Evolutionary conservation across 345 rosid genomes (phyloP), one percentile per base, ranked within the genome.

Genomic region (Euphorbia lathyris): DNA sequence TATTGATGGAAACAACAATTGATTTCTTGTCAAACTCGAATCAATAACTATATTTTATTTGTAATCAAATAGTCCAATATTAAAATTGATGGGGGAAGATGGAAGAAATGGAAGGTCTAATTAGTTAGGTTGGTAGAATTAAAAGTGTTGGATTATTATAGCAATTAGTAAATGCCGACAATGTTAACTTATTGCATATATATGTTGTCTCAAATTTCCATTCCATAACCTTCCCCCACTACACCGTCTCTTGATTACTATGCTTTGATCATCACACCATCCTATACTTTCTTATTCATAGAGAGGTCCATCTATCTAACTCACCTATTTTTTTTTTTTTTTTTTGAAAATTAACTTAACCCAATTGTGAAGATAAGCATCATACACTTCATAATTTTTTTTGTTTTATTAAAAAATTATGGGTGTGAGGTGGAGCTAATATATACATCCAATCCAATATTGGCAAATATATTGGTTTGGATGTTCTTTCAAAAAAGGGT

Each of bases 121-220:
- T 32, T 47, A 48, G 32, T 26, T 61, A 47, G 48, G 3, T 36
- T n/a, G 40, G 65, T 61, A 61, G 9, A 9, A 34, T 34, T 34
- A 2, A 34, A 29, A 36, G 65, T 20, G 23, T 23, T 53, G 34
- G 23, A 34, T 67, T 47, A 11, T 36, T 27, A 12, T 10, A n/a
- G 58, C 57, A 47, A 26, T 29, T 58, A 51, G 69, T 63, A 68
- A 70, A 74, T 78, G 76, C 84, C 77, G 79, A 75, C 84, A 75
- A 58, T 11, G 20, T 56, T 57, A 60, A 65, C 72, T 71, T 36
- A 74, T 67, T 58, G 56, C 80, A 62, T 69, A 71, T 69, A 62
- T 69, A 71, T 69, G 71, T 69, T 71, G 14, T 80, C 74, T 72
- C 71, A 70, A 58, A 30, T 34, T 63, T 59, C 30, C 66, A 42